Evolutionary conservation across 768 basidiomycete genomes (phyloP), one percentile per base, ranked within the genome.

Genomic region (Boletus barrowsii): DNA sequence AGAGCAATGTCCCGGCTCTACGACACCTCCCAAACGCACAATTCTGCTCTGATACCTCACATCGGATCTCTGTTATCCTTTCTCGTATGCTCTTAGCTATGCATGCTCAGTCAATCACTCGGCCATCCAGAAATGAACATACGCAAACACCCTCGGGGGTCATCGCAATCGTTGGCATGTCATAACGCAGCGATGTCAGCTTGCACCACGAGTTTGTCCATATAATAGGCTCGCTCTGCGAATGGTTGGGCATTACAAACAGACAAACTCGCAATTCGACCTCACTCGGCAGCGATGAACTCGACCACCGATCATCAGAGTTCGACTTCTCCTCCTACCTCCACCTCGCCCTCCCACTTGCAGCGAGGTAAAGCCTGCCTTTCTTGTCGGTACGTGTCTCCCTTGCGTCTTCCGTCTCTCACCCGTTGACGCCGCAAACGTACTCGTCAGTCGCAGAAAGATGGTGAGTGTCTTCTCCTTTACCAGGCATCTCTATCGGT

Each of bases 321-420:
- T 2, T 42, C 54, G 30, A 24, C 36, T 17, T n/a, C 20, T 6
- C 3, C 17, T 32, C 30, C 49, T 10, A 18, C 41, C 2, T 32
- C 48, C 11, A 13, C 41, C 4, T 10, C 56, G 0, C 30, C 46
- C 39, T 53, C 67, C 9, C 54, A 66, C 29, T 62, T 80, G 30
- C 79, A 78, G 37, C 72, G 79, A 39, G 80, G 81, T 10, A 75
- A 74, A 53, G 81, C 81, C 13, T 82, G 81, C 51, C 59, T 79
- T 7, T 73, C 78, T n/a, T 82, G 81, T 69, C 73, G 77, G 80
- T 80, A 17, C 50, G 76, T 63, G 13, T 36, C 30, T 4, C 15
- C n/a, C 13, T 35, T 24, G 14, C 4, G 17, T 41, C 10, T 7
- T 18, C 39, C 22, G n/a, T 37, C 32, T 33, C 36, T 14, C 26